Conservation (phyloP, 306 rosid genomes). For the Prosopis cineraria region DNA sequence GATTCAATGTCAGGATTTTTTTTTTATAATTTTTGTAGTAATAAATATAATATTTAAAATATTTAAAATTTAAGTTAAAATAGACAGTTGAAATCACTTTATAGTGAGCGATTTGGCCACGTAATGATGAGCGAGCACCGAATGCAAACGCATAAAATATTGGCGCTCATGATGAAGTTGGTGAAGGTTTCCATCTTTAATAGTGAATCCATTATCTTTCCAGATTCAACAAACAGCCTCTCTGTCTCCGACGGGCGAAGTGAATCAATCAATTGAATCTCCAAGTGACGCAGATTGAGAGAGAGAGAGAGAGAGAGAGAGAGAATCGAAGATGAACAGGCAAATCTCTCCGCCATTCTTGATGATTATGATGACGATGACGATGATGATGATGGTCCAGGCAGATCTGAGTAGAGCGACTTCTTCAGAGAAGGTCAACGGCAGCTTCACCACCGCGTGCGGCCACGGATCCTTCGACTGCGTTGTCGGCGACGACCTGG, state of each 20-base stretch:
- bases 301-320: background rate
- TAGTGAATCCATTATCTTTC: background rate
- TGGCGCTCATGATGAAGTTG: background rate
- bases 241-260: background rate
- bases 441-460: background rate
- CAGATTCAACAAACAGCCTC: background rate
- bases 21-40: no score
- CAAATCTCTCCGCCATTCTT: background rate
- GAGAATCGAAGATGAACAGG: constrained; percentile 30
- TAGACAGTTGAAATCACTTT: no score
- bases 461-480: background rate
- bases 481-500: constrained; percentile 27
- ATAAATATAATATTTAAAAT: no score
- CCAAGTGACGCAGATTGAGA: background rate
- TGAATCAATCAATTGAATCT: background rate
- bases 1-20: no score
- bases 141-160: no score
- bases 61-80: no score
- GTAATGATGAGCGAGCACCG: no score
- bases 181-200: background rate
- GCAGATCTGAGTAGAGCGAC: background rate
- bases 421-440: constrained; percentile 10
- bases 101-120: no score
- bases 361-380: background rate
- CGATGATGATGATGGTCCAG: constrained; percentile 24